A percentile compares a stretch with the other conserved stretches of the same genome.
phyloP scores from a whole-genome alignment of 2,329 filamentous ascomycete species.

The Thermoascus crustaceus region DNA sequence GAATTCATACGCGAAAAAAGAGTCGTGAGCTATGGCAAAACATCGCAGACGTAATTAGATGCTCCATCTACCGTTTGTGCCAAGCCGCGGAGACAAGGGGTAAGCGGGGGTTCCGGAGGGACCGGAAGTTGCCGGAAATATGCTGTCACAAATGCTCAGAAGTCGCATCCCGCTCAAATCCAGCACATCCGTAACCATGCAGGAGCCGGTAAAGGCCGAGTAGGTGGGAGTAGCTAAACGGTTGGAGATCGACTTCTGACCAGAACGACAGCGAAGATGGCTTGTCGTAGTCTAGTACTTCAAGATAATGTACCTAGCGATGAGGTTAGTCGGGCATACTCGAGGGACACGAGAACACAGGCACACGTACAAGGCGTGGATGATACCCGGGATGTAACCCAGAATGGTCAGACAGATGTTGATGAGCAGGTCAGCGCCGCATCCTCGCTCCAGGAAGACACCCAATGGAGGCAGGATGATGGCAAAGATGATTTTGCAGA shows the following conservation, averaged over 20 bases:
- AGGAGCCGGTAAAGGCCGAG: too few relatives aligned
- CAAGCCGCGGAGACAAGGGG: too few relatives aligned
- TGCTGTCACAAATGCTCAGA: too few relatives aligned
- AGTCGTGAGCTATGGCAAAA: too few relatives aligned
- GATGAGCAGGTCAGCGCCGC: slow-evolving; percentile 79
- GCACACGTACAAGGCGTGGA: slow-evolving; percentile 72
- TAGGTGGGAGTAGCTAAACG: neutral
- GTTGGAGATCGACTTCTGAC: neutral
- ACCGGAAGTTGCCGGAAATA: too few relatives aligned
- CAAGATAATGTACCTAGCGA: slow-evolving; percentile 67
- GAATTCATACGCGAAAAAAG: too few relatives aligned
- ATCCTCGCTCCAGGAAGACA: slow-evolving; percentile 91
- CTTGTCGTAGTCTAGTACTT: slow-evolving; percentile 58
- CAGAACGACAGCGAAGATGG: slow-evolving; percentile 1
- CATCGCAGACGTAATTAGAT: too few relatives aligned
- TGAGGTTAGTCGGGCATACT: neutral
- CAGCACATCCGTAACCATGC: too few relatives aligned
- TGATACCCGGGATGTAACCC: slow-evolving; percentile 72
- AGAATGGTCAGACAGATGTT: slow-evolving; percentile 82
- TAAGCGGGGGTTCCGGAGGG: too few relatives aligned
- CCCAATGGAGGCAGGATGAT: slow-evolving; percentile 82
- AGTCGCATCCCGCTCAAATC: too few relatives aligned
- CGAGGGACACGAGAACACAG: slow-evolving; percentile 2
- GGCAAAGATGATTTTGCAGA: slow-evolving; percentile 80
- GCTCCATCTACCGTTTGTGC: too few relatives aligned